phyloP scores from a whole-genome alignment of 2,329 filamentous ascomycete species.

The Penicillium fuscoglaucum region DNA sequence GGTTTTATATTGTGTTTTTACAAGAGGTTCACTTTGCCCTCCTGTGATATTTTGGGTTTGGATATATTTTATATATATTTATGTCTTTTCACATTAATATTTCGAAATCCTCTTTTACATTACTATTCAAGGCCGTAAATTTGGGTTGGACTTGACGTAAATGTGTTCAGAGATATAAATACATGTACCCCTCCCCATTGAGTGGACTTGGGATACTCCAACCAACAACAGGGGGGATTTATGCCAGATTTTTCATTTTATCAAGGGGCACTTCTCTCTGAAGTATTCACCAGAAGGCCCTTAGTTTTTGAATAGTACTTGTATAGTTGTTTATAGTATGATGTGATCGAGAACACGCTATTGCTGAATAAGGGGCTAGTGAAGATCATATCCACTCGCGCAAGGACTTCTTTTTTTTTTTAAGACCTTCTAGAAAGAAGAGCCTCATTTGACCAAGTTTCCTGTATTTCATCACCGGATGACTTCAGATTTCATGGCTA shows the following conservation, averaged over 20 bases:
- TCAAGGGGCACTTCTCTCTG: neutral
- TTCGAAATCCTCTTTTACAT: neutral
- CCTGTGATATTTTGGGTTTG: too few relatives aligned
- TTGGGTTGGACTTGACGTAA: neutral
- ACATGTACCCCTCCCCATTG: neutral
- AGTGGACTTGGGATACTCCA: neutral
- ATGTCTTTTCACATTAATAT: neutral
- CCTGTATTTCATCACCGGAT: neutral
- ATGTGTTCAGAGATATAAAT: neutral
- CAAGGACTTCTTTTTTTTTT: constrained; percentile 1
- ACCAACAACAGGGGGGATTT: neutral
- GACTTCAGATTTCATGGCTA: neutral
- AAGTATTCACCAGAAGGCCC: neutral
- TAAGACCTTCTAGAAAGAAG: neutral
- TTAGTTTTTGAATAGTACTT: neutral
- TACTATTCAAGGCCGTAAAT: neutral
- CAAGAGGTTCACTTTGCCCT: too few relatives aligned
- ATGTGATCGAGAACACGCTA: neutral
- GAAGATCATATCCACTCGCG: constrained; percentile 12
- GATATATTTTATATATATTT: too few relatives aligned
- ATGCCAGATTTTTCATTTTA: neutral
- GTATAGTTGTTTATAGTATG: neutral
- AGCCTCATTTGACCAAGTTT: neutral
- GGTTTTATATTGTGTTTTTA: neutral
- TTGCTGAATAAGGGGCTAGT: constrained; percentile 3